Evolutionary conservation across 805 yeast genomes (phyloP).

Genomic region (Metschnikowia kunwiensis): DNA sequence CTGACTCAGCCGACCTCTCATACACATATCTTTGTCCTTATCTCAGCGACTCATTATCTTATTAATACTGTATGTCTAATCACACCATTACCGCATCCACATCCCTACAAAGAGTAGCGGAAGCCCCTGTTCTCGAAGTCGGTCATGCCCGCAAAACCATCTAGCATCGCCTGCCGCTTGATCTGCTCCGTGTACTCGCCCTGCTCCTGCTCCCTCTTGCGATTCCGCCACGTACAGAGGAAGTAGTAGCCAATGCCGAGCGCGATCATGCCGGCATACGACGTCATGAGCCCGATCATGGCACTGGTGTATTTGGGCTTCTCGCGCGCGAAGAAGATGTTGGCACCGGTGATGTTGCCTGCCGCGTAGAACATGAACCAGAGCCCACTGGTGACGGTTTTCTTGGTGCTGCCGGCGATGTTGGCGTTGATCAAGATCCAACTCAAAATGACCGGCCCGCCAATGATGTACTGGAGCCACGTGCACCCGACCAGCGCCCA

Average conservation of each 20-base stretch:
- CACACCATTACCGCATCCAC: too few species aligned
- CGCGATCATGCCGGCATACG: conserved; percentile 37
- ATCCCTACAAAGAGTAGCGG: conserved; percentile 9
- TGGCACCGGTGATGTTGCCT: conserved; percentile 67
- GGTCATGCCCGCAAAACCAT: conserved; percentile 16
- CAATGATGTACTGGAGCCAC: conserved; percentile 13
- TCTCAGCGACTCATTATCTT: too few species aligned
- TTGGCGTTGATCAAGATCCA: conserved; percentile 28
- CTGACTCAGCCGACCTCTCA: too few species aligned
- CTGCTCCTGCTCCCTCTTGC: conserved; percentile 5
- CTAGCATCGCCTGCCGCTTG: conserved; percentile 8
- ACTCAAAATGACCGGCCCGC: conserved; percentile 12
- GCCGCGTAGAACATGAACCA: conserved; percentile 60
- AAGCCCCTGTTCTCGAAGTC: conserved; percentile 13
- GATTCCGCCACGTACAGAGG: conserved; percentile 8
- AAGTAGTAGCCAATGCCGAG: conserved; percentile 8
- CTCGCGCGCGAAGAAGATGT: conserved; percentile 53
- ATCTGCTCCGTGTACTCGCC: conserved; percentile 18
- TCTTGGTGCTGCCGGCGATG: conserved; percentile 74
- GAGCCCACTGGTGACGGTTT: conserved; percentile 55
- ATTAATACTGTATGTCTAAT: too few species aligned
- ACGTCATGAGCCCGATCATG: conserved; percentile 51
- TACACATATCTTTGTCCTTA: too few species aligned
- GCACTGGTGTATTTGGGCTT: conserved; percentile 59
- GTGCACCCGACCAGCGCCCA: conserved; percentile 18